These are phyloP conservation scores for Parietichytrium sp. DNA, from an alignment of 108 stramenopile species.

Conservation along the genomic window DNA sequence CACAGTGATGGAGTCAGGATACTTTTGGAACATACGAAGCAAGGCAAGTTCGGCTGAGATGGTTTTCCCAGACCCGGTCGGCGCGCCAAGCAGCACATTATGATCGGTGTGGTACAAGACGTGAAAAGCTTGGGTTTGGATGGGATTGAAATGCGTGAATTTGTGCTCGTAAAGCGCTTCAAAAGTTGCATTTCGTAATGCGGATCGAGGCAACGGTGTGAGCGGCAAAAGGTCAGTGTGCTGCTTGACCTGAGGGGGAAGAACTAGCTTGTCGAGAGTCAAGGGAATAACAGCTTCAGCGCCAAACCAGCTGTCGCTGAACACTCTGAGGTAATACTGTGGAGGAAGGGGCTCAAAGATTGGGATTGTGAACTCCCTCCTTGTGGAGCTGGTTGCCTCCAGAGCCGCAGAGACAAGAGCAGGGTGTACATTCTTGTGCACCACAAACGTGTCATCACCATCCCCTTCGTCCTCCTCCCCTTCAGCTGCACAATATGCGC, in stretches of 20 bases:
- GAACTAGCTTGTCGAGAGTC: constrained; percentile 70
- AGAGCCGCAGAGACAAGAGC: not conserved
- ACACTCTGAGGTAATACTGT: constrained; percentile 81
- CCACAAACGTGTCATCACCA: not conserved
- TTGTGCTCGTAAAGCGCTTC: constrained; percentile 76
- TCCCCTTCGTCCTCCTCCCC: not conserved
- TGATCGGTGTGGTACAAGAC: constrained; percentile 84
- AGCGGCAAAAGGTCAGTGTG: constrained; percentile 86
- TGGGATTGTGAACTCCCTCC: constrained; percentile 77
- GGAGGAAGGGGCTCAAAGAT: constrained; percentile 79
- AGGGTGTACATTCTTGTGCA: constrained; percentile 64
- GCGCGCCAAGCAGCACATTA: constrained; percentile 92
- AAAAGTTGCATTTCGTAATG: constrained; percentile 72
- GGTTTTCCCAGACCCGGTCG: constrained; percentile 91
- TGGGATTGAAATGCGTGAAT: constrained; percentile 92
- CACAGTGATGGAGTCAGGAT: constrained; percentile 78
- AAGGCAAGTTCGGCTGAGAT: constrained; percentile 81
- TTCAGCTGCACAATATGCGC: constrained; percentile 53
- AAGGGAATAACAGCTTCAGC: constrained; percentile 78
- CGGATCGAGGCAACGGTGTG: constrained; percentile 82
- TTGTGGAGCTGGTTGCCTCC: not conserved
- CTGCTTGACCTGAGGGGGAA: constrained; percentile 70
- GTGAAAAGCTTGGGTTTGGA: constrained; percentile 87
- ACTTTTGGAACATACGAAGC: constrained; percentile 76
- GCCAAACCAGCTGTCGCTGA: constrained; percentile 91